Conservation (phyloP, 2,329 filamentous ascomycete species). For the Lizonia empirigonia region DNA sequence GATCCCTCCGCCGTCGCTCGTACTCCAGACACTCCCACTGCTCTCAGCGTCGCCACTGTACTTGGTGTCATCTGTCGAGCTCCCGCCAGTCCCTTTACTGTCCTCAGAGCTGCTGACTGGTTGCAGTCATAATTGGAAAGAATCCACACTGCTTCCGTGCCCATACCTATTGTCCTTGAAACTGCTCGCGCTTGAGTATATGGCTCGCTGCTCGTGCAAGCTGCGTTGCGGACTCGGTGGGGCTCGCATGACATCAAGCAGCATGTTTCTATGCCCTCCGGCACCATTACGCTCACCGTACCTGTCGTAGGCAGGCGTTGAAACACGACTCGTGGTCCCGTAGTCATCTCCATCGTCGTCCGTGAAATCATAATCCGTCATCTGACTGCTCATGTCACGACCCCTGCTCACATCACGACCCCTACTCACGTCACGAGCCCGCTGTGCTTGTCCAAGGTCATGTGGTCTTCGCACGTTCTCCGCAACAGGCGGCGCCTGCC, state of each 20-base stretch:
- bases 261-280: constrained; percentile 3
- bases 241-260: constrained; percentile 7
- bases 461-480: constrained; percentile 29
- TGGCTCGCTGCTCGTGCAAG: not conserved
- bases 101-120: constrained; percentile 1
- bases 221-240: not conserved
- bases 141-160: constrained; percentile 5
- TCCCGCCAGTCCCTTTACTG: not conserved
- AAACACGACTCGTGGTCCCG: not conserved
- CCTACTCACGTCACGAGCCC: too few relatives aligned
- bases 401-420: too few relatives aligned
- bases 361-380: constrained; percentile 17
- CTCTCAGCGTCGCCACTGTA: not conserved
- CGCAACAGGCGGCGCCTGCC: constrained; percentile 40
- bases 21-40: not conserved
- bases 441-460: not conserved
- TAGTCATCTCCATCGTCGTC: constrained; percentile 3
- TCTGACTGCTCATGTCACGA: constrained; percentile 2
- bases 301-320: constrained; percentile 1
- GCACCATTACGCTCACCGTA: constrained; percentile 5
- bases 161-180: constrained; percentile 1
- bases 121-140: constrained; percentile 12
- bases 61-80: constrained; percentile 1
- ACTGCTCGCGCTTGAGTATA: not conserved
- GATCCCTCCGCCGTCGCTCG: constrained; percentile 1